Percentiles rank a stretch among this genome's conserved stretches.
Evolutionary conservation across 805 yeast species (phyloP).

Genomic region (Saturnispora gosingensis): DNA sequence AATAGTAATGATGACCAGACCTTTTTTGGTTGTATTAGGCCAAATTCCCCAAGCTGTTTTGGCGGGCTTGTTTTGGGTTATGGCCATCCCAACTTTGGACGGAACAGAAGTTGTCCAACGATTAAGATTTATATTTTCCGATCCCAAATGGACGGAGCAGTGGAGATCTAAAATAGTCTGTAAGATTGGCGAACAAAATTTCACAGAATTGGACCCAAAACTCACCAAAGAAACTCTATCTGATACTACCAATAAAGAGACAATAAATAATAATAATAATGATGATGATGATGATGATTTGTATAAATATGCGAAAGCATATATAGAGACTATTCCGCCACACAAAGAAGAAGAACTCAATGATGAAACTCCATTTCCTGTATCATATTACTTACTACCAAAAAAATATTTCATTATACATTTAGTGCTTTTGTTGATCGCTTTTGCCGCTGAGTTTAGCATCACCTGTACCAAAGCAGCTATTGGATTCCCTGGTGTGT

Average conservation of each 20-base stretch:
- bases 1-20: slow-evolving; percentile 82
- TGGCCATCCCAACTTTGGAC: slow-evolving; percentile 78
- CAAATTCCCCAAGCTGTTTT: slow-evolving; percentile 87
- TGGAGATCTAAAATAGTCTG: background rate
- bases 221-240: background rate
- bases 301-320: background rate
- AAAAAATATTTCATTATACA: slow-evolving; percentile 47
- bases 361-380: slow-evolving; percentile 1
- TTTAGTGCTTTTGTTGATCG: slow-evolving; percentile 48
- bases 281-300: background rate
- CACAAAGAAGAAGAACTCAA: background rate
- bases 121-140: slow-evolving; percentile 54
- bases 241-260: background rate
- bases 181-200: background rate
- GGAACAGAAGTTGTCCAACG: slow-evolving; percentile 56
- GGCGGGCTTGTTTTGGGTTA: slow-evolving; percentile 85
- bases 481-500: slow-evolving; percentile 85
- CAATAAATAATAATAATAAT: too few species aligned
- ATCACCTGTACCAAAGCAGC: slow-evolving; percentile 86
- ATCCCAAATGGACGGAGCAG: slow-evolving; percentile 31
- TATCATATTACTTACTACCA: background rate
- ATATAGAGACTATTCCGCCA: background rate
- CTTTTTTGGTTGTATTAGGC: slow-evolving; percentile 71
- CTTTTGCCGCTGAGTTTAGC: slow-evolving; percentile 72
- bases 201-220: too few species aligned